Evolutionary conservation across 176 grass and related monocot genomes (phyloP).

Genomic region (Calamus simplicifolius): DNA sequence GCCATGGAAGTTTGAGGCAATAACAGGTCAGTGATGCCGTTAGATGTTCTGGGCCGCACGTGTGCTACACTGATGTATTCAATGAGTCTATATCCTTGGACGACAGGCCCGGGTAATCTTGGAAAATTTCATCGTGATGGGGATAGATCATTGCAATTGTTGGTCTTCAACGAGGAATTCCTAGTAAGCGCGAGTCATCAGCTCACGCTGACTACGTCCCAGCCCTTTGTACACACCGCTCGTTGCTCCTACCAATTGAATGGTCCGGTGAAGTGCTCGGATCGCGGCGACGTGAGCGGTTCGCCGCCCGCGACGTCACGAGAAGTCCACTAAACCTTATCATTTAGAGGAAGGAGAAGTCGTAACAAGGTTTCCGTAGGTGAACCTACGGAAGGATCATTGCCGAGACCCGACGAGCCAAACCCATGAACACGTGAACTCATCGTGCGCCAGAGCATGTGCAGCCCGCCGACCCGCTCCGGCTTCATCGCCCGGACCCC

Average conservation of each 20-base stretch:
- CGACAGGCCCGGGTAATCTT: slow-evolving; percentile 59
- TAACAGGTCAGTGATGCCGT: slow-evolving; percentile 70
- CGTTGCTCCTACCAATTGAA: background rate
- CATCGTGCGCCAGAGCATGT: no score
- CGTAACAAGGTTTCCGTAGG: no score
- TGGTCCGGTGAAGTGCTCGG: no score
- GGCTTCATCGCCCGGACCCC: no score
- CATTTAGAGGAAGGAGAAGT: no score
- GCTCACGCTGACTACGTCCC: background rate
- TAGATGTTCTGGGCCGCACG: slow-evolving; percentile 58
- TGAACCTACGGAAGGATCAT: no score
- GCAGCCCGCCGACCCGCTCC: no score
- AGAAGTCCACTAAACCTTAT: no score
- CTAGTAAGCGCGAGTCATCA: slow-evolving; percentile 19
- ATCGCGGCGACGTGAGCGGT: no score
- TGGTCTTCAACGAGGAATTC: slow-evolving; percentile 47
- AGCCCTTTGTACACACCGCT: slow-evolving; percentile 2
- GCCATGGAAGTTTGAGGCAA: slow-evolving; percentile 71
- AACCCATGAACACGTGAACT: no score
- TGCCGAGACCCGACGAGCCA: no score
- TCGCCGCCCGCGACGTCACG: no score
- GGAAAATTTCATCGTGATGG: slow-evolving; percentile 53
- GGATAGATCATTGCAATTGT: slow-evolving; percentile 63
- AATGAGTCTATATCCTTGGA: slow-evolving; percentile 67
- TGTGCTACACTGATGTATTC: slow-evolving; percentile 60